These are phyloP conservation scores for Skeletonema grethae DNA, from an alignment of 108 stramenopile genomes.

Conservation along the genomic window DNA sequence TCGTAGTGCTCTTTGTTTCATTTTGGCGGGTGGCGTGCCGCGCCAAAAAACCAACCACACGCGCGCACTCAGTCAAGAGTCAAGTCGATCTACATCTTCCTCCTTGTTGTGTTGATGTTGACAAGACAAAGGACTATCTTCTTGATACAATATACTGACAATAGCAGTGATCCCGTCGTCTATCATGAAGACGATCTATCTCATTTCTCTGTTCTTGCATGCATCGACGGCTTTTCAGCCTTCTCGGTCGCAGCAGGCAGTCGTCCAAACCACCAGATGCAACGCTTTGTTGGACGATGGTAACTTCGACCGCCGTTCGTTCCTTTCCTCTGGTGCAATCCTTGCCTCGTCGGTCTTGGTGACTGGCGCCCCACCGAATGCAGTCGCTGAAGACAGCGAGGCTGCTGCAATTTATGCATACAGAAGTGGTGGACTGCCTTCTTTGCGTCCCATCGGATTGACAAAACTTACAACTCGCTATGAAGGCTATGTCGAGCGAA, in stretches of 20 bases:
- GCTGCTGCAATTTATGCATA: constrained; percentile 32
- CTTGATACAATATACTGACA: too few species aligned
- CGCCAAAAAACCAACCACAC: too few species aligned
- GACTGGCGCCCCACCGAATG: neutral
- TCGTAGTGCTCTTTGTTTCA: too few species aligned
- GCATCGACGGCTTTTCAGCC: neutral
- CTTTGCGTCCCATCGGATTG: constrained; percentile 22
- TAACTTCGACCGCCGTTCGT: neutral
- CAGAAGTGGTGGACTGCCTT: constrained; percentile 23
- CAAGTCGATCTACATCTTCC: too few species aligned
- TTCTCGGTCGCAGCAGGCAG: neutral
- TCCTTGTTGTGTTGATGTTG: too few species aligned
- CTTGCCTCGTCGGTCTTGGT: neutral
- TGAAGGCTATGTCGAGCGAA: constrained; percentile 30
- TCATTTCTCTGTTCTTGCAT: neutral
- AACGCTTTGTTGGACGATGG: neutral
- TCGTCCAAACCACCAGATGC: neutral
- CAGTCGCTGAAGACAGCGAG: neutral
- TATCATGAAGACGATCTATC: neutral
- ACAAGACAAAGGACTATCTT: too few species aligned
- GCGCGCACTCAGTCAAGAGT: too few species aligned
- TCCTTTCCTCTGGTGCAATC: neutral
- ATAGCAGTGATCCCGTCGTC: neutral
- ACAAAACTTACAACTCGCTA: constrained; percentile 24
- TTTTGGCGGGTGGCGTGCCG: too few species aligned